Evolutionary conservation across 2,329 filamentous ascomycete genomes (phyloP), one percentile per base, ranked within the genome.

Genomic region (Magnaporthales sp.): DNA sequence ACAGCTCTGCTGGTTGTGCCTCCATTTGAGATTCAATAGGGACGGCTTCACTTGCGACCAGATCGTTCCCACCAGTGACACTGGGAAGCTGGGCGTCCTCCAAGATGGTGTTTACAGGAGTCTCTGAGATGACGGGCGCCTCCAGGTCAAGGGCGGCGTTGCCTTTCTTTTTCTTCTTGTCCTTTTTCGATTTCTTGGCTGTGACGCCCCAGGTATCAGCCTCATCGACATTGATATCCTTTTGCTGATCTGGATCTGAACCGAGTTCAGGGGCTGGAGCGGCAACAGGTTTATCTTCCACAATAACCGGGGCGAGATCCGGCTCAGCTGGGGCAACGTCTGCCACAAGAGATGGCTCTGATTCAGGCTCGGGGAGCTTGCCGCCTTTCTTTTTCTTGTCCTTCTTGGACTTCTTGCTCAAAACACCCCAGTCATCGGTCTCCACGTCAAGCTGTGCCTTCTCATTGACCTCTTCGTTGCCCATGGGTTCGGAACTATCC

Each of bases 111-210:
- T 11, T 58, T 58, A n/a, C 9, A 58, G 22, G n/a, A 13, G 54
- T 26, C 22, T 6, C 9, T 15, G 24, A 27, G 13, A n/a, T 15
- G n/a, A 26, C 24, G n/a, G 31, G 10, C 19, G 10, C 10, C 19
- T 30, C 30, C 22, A 15, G 13, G 22, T 58, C 54, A 26, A 58
- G 54, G 11, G n/a, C 13, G 8, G 24, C 5, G 8, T 15, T 62
- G 15, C 26, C 31, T 30, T 64, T 66, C 29, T 32, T 65, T 60
- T 68, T 68, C 27, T 32, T 58, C 64, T 68, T 65, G 61, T 62
- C 61, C 24, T 64, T 56, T 38, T 56, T 64, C 11, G 63, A 73
- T 66, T 77, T 75, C 69, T 77, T 77, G 32, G 70, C 46, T 19
- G 69, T 63, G 58, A 69, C 63, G 29, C 69, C 62, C 26, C 66